Conservation (phyloP, 352 stramenopile genomes). For the Phytopythium boreale region DNA sequence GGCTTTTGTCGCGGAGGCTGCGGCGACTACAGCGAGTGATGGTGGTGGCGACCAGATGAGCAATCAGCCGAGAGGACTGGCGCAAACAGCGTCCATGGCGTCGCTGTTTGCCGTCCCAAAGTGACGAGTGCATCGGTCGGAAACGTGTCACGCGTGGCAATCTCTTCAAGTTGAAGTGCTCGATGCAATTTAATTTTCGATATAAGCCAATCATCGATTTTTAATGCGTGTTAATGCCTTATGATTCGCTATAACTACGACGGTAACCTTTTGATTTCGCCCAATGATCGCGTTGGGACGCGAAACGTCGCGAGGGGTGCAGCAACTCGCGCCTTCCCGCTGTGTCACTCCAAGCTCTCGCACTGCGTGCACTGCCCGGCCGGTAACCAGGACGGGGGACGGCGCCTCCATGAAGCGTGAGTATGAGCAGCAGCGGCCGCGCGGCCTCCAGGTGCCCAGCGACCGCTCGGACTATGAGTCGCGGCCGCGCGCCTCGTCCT, state of each 20-base stretch:
- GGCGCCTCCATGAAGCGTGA: background rate
- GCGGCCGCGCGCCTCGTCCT: background rate
- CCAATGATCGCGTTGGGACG: background rate
- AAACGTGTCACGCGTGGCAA: too few relatives aligned
- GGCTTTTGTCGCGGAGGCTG: background rate
- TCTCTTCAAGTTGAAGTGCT: background rate
- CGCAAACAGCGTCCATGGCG: background rate
- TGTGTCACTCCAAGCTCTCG: background rate
- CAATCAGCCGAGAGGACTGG: background rate
- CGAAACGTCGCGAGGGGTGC: background rate
- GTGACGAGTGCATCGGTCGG: background rate
- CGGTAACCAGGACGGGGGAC: background rate
- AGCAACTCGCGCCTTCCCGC: background rate
- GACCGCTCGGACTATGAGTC: background rate
- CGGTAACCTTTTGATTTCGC: background rate
- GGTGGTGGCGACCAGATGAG: background rate
- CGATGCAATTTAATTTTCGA: background rate
- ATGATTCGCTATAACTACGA: background rate
- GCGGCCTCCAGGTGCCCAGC: background rate
- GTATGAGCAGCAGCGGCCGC: background rate
- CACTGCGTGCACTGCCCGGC: background rate
- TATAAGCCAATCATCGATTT: background rate
- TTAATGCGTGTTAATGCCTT: background rate
- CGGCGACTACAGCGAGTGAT: background rate
- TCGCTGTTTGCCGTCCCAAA: background rate